Evolutionary conservation across 2,329 filamentous ascomycete genomes (phyloP).

Genomic region (Apiospora kogelbergensis): DNA sequence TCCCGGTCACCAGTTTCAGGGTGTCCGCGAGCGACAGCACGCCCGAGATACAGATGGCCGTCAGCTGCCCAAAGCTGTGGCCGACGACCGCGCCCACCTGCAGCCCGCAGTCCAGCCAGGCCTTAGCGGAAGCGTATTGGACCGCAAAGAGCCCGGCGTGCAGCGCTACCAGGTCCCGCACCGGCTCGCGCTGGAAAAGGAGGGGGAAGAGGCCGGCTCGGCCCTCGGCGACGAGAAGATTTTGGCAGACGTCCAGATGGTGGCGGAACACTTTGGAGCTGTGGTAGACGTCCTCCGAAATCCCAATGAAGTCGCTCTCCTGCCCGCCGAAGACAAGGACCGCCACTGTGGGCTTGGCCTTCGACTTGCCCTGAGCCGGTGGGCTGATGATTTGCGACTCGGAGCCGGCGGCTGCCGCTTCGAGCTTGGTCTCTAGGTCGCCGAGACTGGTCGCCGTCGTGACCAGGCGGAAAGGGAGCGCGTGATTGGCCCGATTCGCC

Average conservation of each 20-base stretch:
- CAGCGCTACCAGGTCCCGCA: constrained; percentile 27
- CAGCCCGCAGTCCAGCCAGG: constrained; percentile 37
- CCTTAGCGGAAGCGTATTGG: constrained; percentile 35
- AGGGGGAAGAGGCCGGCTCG: constrained; percentile 24
- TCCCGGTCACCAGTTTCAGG: constrained; percentile 26
- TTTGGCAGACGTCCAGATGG: background rate
- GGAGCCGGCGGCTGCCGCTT: too few species aligned
- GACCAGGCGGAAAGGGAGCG: background rate
- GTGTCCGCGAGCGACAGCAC: constrained; percentile 30
- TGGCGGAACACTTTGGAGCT: constrained; percentile 8
- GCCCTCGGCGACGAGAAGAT: constrained; percentile 6
- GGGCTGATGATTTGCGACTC: too few species aligned
- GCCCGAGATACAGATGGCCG: constrained; percentile 36
- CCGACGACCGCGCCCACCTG: constrained; percentile 31
- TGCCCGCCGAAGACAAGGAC: constrained; percentile 30
- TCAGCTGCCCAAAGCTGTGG: constrained; percentile 42
- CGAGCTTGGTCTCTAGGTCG: background rate
- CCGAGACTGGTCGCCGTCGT: background rate
- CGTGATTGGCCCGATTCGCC: background rate
- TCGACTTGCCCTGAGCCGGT: too few species aligned
- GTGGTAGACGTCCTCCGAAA: constrained; percentile 19
- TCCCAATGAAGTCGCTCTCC: constrained; percentile 24
- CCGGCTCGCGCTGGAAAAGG: constrained; percentile 26
- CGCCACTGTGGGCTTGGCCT: too few species aligned
- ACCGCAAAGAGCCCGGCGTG: constrained; percentile 39